Evolutionary conservation across 139 green algal species (phyloP).

Genomic region (Chlorella sp.): DNA sequence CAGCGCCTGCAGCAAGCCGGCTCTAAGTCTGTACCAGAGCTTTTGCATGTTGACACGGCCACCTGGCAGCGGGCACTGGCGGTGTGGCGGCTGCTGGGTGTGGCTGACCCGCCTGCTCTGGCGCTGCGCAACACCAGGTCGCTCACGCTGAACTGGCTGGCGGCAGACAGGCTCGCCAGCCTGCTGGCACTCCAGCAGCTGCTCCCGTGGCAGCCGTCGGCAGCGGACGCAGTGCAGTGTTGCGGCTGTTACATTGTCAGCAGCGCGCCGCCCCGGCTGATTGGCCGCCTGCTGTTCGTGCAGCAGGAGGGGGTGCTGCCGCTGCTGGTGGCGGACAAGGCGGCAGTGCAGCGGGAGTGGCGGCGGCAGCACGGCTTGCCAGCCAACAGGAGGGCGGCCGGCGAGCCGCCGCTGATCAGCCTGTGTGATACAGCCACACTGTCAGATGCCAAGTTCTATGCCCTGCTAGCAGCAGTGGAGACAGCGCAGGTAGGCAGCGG

Average conservation of each 20-base stretch:
- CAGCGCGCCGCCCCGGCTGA: not conserved
- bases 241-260: not conserved
- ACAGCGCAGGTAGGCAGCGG: not conserved
- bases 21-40: not conserved
- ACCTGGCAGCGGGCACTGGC: not conserved
- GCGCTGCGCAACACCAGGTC: not conserved
- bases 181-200: slow-evolving; percentile 16
- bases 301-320: not conserved
- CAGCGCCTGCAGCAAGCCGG: not conserved
- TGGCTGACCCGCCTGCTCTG: not conserved
- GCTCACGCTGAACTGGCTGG: not conserved
- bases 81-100: not conserved
- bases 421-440: not conserved
- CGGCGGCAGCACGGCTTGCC: not conserved
- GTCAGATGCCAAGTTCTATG: not conserved
- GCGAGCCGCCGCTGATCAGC: not conserved
- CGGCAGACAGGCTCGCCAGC: not conserved
- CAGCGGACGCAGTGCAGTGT: not conserved
- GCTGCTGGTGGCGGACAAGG: not conserved
- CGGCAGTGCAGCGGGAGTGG: not conserved
- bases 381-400: not conserved
- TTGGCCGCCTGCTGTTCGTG: slow-evolving; percentile 9
- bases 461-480: not conserved
- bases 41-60: not conserved
- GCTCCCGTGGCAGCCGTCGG: not conserved